Percentiles rank a stretch among this genome's conserved stretches.
Evolutionary conservation across 345 rosid genomes (phyloP).

Genomic region (Bretschneidera sinensis): DNA sequence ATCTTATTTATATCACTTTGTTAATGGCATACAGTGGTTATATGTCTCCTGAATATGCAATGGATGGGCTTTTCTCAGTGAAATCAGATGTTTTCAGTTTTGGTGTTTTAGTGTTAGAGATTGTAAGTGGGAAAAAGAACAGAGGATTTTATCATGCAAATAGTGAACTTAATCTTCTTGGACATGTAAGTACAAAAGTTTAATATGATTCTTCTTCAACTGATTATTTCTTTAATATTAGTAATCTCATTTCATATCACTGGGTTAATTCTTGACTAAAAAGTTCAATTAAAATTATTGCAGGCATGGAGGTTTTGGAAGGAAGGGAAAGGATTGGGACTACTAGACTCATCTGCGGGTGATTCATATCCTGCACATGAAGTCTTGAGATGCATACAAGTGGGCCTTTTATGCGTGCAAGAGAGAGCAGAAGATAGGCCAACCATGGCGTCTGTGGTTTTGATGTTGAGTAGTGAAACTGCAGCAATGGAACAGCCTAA

Average conservation of each 20-base stretch:
- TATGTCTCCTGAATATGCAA: conserved; percentile 83
- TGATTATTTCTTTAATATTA: not conserved
- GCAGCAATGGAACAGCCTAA: conserved; percentile 55
- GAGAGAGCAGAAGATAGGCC: conserved; percentile 74
- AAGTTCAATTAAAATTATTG: not conserved
- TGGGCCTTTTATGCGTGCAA: conserved; percentile 79
- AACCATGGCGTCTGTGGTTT: conserved; percentile 47
- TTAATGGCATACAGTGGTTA: conserved; percentile 46
- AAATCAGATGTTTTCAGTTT: conserved; percentile 77
- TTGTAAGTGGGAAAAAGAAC: conserved; percentile 59
- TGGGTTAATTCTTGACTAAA: not conserved
- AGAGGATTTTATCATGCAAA: conserved; percentile 56
- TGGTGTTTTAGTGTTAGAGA: conserved; percentile 69
- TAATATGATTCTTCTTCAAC: not conserved
- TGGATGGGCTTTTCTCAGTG: conserved; percentile 65
- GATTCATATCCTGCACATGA: conserved; percentile 36
- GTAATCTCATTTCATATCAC: not conserved
- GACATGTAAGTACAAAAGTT: conserved; percentile 44
- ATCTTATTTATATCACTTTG: not conserved
- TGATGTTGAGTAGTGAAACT: conserved; percentile 70
- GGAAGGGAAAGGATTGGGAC: conserved; percentile 46
- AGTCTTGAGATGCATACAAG: conserved; percentile 65
- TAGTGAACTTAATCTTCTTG: conserved; percentile 66
- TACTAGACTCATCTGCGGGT: conserved; percentile 35
- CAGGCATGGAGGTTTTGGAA: conserved; percentile 74